A percentile compares a stretch with the other conserved stretches of the same genome.
Conservation (phyloP, 495 filamentous ascomycete species). For the Podospora bellae-mahoneyi region DNA sequence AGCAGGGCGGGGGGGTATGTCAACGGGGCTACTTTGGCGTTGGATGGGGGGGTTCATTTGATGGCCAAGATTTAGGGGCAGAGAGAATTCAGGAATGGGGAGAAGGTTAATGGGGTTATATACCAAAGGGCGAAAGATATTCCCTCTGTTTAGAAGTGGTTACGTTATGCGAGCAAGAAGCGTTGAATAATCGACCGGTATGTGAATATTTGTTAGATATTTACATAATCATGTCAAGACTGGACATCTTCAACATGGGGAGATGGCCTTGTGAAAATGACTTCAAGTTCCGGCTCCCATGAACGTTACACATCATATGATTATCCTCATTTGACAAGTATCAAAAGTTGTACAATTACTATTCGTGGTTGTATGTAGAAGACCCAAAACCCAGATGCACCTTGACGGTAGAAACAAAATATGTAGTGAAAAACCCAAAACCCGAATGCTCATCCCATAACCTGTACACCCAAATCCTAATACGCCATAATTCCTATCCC, state of each 20-base stretch:
- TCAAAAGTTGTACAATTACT: constrained; percentile 3
- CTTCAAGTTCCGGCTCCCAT: too few species aligned
- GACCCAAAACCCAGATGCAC: background rate
- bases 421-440: background rate
- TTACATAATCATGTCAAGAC: too few species aligned
- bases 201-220: too few species aligned
- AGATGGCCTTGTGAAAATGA: background rate
- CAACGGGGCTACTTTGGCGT: constrained; percentile 70
- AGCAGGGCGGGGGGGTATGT: constrained; percentile 70
- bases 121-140: background rate
- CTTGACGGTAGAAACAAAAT: background rate
- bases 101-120: background rate
- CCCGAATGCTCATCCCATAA: too few species aligned
- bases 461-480: background rate
- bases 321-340: background rate
- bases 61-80: constrained; percentile 32
- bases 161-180: too few species aligned
- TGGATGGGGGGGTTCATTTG: constrained; percentile 61
- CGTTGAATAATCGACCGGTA: too few species aligned
- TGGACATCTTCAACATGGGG: background rate
- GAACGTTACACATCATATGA: background rate
- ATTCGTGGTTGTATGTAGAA: background rate
- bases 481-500: background rate
- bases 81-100: background rate
- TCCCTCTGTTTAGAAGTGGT: too few species aligned